Percentiles rank a stretch among this genome's conserved stretches.
Conservation (phyloP, 805 yeast genomes). For the Kluyveromyces dobzhanskii region DNA sequence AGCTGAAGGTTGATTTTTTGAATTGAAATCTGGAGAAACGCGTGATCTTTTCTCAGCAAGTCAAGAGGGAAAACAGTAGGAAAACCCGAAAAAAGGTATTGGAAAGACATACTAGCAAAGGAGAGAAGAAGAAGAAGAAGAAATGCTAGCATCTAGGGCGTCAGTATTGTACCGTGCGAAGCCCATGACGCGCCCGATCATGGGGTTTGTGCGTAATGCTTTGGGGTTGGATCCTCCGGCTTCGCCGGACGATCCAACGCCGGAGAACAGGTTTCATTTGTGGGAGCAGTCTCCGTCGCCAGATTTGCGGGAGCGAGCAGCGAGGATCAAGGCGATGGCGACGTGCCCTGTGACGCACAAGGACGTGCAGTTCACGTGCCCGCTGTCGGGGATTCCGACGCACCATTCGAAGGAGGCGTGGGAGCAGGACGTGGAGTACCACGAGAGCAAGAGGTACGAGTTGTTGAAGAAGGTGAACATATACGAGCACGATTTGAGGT, state of each 20-base stretch:
- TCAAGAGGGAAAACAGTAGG: too few relatives aligned
- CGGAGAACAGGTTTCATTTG: conserved; percentile 65
- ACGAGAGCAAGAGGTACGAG: conserved; percentile 56
- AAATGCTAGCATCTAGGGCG: not conserved
- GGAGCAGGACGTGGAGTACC: conserved; percentile 72
- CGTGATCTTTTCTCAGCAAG: too few relatives aligned
- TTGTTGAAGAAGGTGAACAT: conserved; percentile 78
- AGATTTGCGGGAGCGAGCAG: conserved; percentile 85
- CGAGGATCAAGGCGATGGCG: conserved; percentile 78
- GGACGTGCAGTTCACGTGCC: conserved; percentile 80
- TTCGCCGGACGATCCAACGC: conserved; percentile 59
- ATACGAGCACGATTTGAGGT: conserved; percentile 89
- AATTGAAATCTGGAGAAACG: too few relatives aligned
- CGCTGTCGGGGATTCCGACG: conserved; percentile 92
- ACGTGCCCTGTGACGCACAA: conserved; percentile 83
- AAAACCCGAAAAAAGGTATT: too few relatives aligned
- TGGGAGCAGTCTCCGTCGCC: conserved; percentile 93
- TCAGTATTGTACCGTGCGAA: not conserved
- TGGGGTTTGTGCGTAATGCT: conserved; percentile 37
- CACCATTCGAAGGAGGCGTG: conserved; percentile 88
- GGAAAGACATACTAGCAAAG: too few relatives aligned
- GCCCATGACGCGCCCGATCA: conserved; percentile 17
- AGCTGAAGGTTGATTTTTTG: too few relatives aligned
- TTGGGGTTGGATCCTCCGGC: conserved; percentile 56
- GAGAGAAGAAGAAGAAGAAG: too few relatives aligned